Evolutionary conservation across 495 filamentous ascomycete genomes (phyloP), one percentile per base, ranked within the genome.

Genomic region (Glarea lozoyensis): DNA sequence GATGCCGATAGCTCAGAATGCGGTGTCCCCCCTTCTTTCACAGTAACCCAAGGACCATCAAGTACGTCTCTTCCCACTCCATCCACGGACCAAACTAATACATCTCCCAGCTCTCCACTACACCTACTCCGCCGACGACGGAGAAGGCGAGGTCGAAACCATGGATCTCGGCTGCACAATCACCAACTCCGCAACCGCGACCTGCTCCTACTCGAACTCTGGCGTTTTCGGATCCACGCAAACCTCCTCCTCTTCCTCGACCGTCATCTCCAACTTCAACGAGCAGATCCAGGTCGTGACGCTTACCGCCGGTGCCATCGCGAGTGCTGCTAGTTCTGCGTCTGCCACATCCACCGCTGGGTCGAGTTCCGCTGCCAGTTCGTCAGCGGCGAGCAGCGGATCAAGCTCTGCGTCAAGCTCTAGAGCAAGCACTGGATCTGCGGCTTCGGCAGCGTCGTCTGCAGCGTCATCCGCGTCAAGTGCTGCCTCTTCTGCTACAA

Each of bases 1-100:
- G n/a, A n/a, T n/a, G 7, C 25, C 7, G 25, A 29, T 7, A 29
- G 25, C n/a, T 7, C 7, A n/a, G 25, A 29, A 7, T 29, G 25
- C n/a, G 25, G 25, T 29, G 25, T 29, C n/a, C 25, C 25, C n/a
- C 7, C 25, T 7, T 13, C 19, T 24, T 54, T 54, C 20, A 46
- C 31, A 11, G 36, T 47, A 35, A 50, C 51, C 2, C 33, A 46
- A 41, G 46, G 51, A 10, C 42, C 43, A 13, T 44, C 39, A n/a
- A 54, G 46, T 12, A 17, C 39, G 15, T n/a, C 35, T 6, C 10
- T 6, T 37, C 16, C 35, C 6, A 7, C 35, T 6, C 10, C 15
- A 37, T 9, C 17, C 9, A n/a, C n/a, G n/a, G n/a, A n/a, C n/a
- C n/a, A n/a, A n/a, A n/a, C n/a, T n/a, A n/a, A n/a, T n/a, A n/a